Evolutionary conservation across 352 stramenopile species (phyloP), one percentile per base, ranked within the genome.

Genomic region (Globisporangium paddicum): DNA sequence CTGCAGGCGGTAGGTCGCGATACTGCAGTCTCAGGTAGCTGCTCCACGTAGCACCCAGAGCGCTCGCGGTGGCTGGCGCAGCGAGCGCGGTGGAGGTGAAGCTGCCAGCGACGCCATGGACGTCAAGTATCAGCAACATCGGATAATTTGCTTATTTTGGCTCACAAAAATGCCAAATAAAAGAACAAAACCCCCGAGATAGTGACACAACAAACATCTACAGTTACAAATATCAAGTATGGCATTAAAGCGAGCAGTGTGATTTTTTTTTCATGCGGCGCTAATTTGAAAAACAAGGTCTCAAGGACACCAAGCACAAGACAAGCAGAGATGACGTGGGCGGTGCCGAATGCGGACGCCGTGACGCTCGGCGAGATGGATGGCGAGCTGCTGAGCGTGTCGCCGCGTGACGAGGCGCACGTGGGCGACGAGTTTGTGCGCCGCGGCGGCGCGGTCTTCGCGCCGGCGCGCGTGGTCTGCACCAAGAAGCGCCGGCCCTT

Each of bases 291-390:
- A n/a, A n/a, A n/a, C n/a, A n/a, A n/a, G n/a, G n/a, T n/a, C n/a
- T n/a, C n/a, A n/a, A n/a, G 7, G 11, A 26, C 21, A 18, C 37
- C 40, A 46, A 40, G 11, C 46, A 32, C 37, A 11, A 57, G 40
- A 26, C 26, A 53, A 19, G 44, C 8, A 8, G 16, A 59, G 47
- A 88, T 89, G 77, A 74, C 72, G 60, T 92, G 82, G 82, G 60
- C 77, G 9, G 68, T 88, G 53, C 82, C 82, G 19, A 73, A 68
- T n/a, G 52, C 55, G 26, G 78, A 89, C 54, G 74, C 82, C 47
- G 81, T 90, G 73, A 90, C 83, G 64, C 70, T 93, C 18, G 83
- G 83, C 10, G 83, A 93, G 67, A 74, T 89, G 46, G 63, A 77
- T 55, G 77, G 81, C 34, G 81, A 90, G 70, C 70, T 93, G 37